Percentiles rank a stretch among this genome's conserved stretches.
phyloP scores from a whole-genome alignment of 129 eudicot species.

The Logfia minima region DNA sequence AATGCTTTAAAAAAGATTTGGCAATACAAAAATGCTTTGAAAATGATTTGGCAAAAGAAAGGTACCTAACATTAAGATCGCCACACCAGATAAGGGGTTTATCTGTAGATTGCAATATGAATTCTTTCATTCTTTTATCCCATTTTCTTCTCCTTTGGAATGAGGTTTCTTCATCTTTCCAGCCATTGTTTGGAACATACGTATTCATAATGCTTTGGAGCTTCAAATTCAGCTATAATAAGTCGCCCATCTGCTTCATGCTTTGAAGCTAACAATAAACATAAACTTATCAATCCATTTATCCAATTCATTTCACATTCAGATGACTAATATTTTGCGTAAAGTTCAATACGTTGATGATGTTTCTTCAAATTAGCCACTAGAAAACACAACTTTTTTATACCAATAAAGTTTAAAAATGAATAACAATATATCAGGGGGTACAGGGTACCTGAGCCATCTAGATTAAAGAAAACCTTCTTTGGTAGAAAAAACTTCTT shows the following conservation, averaged over 20 bases:
- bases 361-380: not conserved
- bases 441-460: constrained; percentile 65
- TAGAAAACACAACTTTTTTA: not conserved
- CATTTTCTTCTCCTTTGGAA: constrained; percentile 97
- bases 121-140: constrained; percentile 89
- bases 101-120: constrained; percentile 63
- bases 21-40: not conserved
- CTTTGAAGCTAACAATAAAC: constrained; percentile 58
- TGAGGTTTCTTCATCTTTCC: constrained; percentile 95
- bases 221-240: constrained; percentile 89
- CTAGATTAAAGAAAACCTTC: constrained; percentile 76
- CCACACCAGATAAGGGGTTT: constrained; percentile 98
- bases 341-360: constrained; percentile 8
- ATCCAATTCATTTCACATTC: not conserved
- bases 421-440: not conserved
- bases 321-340: not conserved
- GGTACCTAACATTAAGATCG: constrained; percentile 83
- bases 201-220: constrained; percentile 82
- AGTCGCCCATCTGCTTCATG: constrained; percentile 97
- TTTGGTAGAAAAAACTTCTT: constrained; percentile 73
- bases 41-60: not conserved
- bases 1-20: not conserved
- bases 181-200: constrained; percentile 93
- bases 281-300: constrained; percentile 7
- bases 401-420: not conserved